Evolutionary conservation across 768 basidiomycete species (phyloP).

Genomic region (Coprinellus micaceus): DNA sequence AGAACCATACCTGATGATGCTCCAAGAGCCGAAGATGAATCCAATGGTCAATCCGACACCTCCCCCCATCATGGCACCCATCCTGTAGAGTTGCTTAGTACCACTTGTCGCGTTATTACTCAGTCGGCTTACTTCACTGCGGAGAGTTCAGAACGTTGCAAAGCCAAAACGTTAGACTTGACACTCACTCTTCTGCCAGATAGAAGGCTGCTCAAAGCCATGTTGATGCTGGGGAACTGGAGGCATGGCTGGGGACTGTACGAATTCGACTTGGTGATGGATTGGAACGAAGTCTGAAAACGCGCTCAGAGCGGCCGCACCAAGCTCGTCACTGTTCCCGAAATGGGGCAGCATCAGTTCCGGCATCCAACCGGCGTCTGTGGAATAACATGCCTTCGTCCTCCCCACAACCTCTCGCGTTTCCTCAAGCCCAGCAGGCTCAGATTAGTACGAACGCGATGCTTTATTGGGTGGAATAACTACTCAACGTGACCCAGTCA

Average conservation of each 20-base stretch:
- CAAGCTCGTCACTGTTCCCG: conserved; percentile 1
- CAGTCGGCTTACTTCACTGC: conserved; percentile 69
- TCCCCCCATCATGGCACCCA: conserved; percentile 90
- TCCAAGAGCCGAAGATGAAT: conserved; percentile 94
- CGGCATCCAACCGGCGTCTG: background rate
- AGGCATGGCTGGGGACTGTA: conserved; percentile 13
- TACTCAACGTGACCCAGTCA: conserved; percentile 45
- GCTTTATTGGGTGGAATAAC: background rate
- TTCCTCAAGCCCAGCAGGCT: conserved; percentile 78
- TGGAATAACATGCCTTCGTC: conserved; percentile 16
- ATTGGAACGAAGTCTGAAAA: conserved; percentile 12
- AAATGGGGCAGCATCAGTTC: background rate
- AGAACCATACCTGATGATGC: conserved; percentile 72
- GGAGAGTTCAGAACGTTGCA: background rate
- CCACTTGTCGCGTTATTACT: too few relatives aligned
- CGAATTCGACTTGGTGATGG: conserved; percentile 13
- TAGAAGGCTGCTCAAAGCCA: conserved; percentile 44
- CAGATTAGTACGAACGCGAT: conserved; percentile 68
- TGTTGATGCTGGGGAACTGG: conserved; percentile 38
- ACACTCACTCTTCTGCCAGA: conserved; percentile 72
- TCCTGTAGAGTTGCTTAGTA: conserved; percentile 41
- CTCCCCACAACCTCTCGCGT: conserved; percentile 30
- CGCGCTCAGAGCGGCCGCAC: conserved; percentile 5
- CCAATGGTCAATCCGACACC: conserved; percentile 96
- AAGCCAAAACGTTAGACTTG: conserved; percentile 3